These are phyloP conservation scores for Hypocrella siamensis DNA, from an alignment of 2,329 filamentous ascomycete genomes.

Conservation along the genomic window DNA sequence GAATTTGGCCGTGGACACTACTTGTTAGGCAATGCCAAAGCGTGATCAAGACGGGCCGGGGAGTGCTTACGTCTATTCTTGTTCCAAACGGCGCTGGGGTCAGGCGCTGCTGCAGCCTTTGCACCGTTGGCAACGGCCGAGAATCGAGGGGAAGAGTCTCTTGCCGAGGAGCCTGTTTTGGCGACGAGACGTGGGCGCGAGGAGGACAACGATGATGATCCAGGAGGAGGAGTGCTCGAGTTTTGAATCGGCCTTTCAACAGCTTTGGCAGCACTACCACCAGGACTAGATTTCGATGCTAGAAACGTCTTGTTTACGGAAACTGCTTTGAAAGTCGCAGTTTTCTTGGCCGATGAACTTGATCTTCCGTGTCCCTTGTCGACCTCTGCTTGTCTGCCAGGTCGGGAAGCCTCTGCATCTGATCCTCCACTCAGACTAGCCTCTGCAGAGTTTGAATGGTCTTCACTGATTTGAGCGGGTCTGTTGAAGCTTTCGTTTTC, in stretches of 20 bases:
- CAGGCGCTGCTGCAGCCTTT: conserved; percentile 45
- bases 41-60: no score
- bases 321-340: conserved; percentile 66
- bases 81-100: conserved; percentile 70
- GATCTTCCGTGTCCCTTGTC: conserved; percentile 43
- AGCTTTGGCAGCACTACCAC: conserved; percentile 29
- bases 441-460: conserved; percentile 45
- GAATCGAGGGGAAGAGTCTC: conserved; percentile 32
- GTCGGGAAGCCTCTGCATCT: conserved; percentile 57
- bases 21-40: no score
- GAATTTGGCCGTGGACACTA: conserved; percentile 32
- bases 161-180: conserved; percentile 49
- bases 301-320: conserved; percentile 77
- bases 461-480: conserved; percentile 40
- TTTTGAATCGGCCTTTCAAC: conserved; percentile 32
- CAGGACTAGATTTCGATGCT: conserved; percentile 45
- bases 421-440: conserved; percentile 60
- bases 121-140: conserved; percentile 35
- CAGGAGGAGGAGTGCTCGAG: conserved; percentile 29
- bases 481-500: conserved; percentile 39
- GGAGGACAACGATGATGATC: conserved; percentile 29
- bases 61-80: conserved; percentile 60
- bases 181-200: conserved; percentile 60
- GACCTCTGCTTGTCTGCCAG: conserved; percentile 39
- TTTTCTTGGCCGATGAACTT: conserved; percentile 53